Conservation (phyloP, 1,284 basidiomycete species). For the Chiua sp. region DNA sequence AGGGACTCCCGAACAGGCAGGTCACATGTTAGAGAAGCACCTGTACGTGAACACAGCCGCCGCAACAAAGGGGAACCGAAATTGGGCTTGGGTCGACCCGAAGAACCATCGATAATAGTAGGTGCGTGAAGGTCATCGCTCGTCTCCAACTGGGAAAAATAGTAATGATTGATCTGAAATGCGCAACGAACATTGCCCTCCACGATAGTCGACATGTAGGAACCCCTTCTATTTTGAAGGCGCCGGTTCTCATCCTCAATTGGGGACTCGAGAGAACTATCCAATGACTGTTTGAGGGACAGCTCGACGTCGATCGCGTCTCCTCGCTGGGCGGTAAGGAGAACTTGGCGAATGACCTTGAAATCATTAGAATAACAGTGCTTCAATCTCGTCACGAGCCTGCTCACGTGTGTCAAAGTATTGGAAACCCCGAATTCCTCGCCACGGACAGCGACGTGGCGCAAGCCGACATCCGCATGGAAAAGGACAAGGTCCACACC, state of each 20-base stretch:
- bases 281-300: constrained; percentile 49
- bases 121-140: constrained; percentile 27
- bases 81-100: constrained; percentile 52
- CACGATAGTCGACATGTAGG: constrained; percentile 33
- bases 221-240: constrained; percentile 27
- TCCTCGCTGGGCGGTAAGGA: constrained; percentile 67
- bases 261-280: constrained; percentile 31
- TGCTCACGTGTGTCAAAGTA: constrained; percentile 81
- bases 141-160: constrained; percentile 28
- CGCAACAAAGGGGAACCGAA: constrained; percentile 69
- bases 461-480: constrained; percentile 85
- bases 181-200: constrained; percentile 49
- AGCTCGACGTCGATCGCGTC: constrained; percentile 92
- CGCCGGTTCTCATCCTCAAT: constrained; percentile 23
- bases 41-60: constrained; percentile 69
- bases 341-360: constrained; percentile 86
- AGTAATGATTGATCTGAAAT: constrained; percentile 58
- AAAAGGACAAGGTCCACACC: constrained; percentile 89
- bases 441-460: constrained; percentile 83
- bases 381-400: constrained; percentile 5
- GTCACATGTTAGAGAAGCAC: constrained; percentile 62
- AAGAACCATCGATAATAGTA: constrained; percentile 25
- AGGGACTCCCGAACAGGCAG: constrained; percentile 47
- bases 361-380: constrained; percentile 21
- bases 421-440: constrained; percentile 86